Evolutionary conservation across 2,329 filamentous ascomycete genomes (phyloP), one percentile per base, ranked within the genome.

Genomic region (Sclerotinia sclerotiorum): DNA sequence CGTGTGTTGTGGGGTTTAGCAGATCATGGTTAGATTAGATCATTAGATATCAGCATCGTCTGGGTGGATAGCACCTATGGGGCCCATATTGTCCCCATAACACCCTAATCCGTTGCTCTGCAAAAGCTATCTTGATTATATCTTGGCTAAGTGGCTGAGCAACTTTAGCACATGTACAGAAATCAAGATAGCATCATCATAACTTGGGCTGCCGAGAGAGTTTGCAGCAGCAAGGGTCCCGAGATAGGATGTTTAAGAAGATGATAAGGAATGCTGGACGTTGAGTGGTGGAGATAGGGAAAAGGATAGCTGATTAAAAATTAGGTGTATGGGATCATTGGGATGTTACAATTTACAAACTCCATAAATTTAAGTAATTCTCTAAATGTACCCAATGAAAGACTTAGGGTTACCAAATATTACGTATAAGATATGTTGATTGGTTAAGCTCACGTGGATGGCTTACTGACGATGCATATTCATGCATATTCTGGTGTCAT

Each of bases 341-440:
- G 44, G 58, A 61, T 61, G 44, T 35, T 49, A 24, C 27, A 49
- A 57, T 29, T 35, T 49, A 35, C 27, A 49, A 57, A 49, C 44
- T 49, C 58, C 58, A 49, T 61, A 49, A 49, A 29, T 61, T 64
- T 64, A 42, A 64, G 61, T 52, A 54, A 64, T 64, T 54, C 46
- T 21, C 15, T n/a, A 15, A 10, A 39, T 52, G 24, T 21, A 8
- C 21, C 65, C 65, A 61, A 67, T 67, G 4, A 61, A 32, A 61
- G n/a, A 11, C 35, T 52, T 24, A 24, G 46, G 32, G 46, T 67
- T 67, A 61, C 55, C 17, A 61, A 61, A 61, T 52, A 61, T 67
- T 67, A 67, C 65, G 65, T 67, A 67, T 67, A 61, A 67, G 49
- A 67, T 67, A 67, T 61, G 17, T 13, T 67, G 44, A 67, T 67